phyloP scores from a whole-genome alignment of 2,329 filamentous ascomycete genomes.

The Hypomyces rosellus region DNA sequence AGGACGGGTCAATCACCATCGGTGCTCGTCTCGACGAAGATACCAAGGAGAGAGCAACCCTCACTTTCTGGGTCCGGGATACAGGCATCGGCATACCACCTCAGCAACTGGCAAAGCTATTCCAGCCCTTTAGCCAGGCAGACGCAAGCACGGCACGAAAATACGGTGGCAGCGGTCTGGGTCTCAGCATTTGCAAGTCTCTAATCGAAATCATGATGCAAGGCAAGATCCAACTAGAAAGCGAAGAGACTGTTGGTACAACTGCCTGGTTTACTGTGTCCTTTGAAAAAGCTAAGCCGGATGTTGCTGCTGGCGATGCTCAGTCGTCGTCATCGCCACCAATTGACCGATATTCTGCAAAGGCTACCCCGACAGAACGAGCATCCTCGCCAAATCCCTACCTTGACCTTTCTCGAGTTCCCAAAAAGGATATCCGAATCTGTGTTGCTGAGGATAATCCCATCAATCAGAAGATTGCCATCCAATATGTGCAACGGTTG shows the following conservation, averaged over 20 bases:
- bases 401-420: slow-evolving; percentile 64
- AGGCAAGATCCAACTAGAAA: slow-evolving; percentile 77
- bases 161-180: slow-evolving; percentile 86
- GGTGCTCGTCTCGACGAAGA: slow-evolving; percentile 68
- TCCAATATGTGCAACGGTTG: slow-evolving; percentile 80
- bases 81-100: slow-evolving; percentile 87
- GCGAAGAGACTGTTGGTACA: slow-evolving; percentile 63
- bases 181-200: slow-evolving; percentile 89
- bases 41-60: slow-evolving; percentile 59
- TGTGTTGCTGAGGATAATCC: slow-evolving; percentile 94
- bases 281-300: slow-evolving; percentile 71
- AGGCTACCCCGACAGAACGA: slow-evolving; percentile 29
- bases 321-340: slow-evolving; percentile 31
- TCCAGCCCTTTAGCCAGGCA: slow-evolving; percentile 88
- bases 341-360: slow-evolving; percentile 28
- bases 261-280: slow-evolving; percentile 73
- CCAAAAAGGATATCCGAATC: slow-evolving; percentile 72
- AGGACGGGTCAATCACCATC: slow-evolving; percentile 78
- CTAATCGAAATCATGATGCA: slow-evolving; percentile 90
- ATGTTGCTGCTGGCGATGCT: slow-evolving; percentile 52
- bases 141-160: slow-evolving; percentile 85
- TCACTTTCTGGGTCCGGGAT: slow-evolving; percentile 82
- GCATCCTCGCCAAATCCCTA: slow-evolving; percentile 38
- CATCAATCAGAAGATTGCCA: slow-evolving; percentile 91
- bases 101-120: slow-evolving; percentile 76